Evolutionary conservation across 768 basidiomycete species (phyloP), one percentile per base, ranked within the genome.

Genomic region (Trametes punicea): DNA sequence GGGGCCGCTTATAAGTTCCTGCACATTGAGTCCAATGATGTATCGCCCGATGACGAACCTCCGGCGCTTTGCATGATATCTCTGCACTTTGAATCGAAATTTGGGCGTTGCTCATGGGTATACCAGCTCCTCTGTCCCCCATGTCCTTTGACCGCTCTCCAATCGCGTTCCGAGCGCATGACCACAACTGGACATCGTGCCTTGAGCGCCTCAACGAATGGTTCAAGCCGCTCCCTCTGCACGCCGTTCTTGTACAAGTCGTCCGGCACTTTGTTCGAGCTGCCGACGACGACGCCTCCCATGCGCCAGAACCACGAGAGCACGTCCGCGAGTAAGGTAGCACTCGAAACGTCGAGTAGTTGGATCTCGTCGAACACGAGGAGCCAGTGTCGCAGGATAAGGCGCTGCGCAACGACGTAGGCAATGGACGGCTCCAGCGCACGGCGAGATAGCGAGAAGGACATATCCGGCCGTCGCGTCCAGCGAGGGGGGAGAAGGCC

Each of bases 241-340:
- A 84, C 78, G 18, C 82, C 83, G 54, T 81, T 79, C 63, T 74
- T 74, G 69, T 82, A 83, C 15, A 82, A 69, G 53, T 83, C 81
- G 59, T 79, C 77, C 1, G 77, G 76, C 9, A 81, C 74, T 51
- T 78, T 77, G 64, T 82, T 83, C 39, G 79, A 76, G 21, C 70
- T 74, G 27, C 74, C 73, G 25, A 77, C 71, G 34, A 85, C 72
- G 6, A 84, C 78, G 2, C 82, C 81, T 16, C 81, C 83, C 66
- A 86, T 73, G 5, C 82, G 73, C 83, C 81, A 84, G 63, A 79
- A 84, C 81, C 80, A 84, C 11, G 79, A 77, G 15, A 84, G 66
- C 5, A 84, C 80, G 55, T 78, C 76, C 6, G 75, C 74, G 4
- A 79, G 69, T 1, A 80, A 69, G 6, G 73, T 73, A 1, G 83